Conservation (phyloP, 2,329 filamentous ascomycete genomes). For the Calonectria pteridis region DNA sequence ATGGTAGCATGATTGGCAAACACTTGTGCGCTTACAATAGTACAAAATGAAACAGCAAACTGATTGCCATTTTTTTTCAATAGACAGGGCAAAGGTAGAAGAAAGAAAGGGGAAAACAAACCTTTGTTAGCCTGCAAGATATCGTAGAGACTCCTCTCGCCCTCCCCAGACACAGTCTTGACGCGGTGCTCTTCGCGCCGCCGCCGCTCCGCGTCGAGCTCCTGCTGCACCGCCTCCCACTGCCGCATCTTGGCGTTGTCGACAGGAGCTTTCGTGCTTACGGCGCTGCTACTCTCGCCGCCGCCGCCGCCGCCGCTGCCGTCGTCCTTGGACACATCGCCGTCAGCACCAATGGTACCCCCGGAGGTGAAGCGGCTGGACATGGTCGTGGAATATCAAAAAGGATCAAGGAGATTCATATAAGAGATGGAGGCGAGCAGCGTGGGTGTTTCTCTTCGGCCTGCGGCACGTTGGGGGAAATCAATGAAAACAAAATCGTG, state of each 20-base stretch:
- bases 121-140: constrained; percentile 86
- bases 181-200: constrained; percentile 65
- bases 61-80: neutral
- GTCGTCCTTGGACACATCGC: constrained; percentile 40
- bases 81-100: neutral
- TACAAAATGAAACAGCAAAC: neutral
- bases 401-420: neutral
- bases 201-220: constrained; percentile 72
- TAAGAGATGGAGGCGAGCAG: neutral
- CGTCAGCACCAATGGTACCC: constrained; percentile 59
- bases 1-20: neutral
- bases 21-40: neutral
- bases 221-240: constrained; percentile 74
- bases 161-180: constrained; percentile 56
- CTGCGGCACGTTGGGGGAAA: neutral
- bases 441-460: neutral
- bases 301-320: constrained; percentile 8
- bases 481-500: neutral
- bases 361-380: constrained; percentile 68
- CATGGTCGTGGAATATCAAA: constrained; percentile 51
- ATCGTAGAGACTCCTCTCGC: constrained; percentile 76
- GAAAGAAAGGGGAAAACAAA: constrained; percentile 46
- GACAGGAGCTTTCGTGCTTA: constrained; percentile 32
- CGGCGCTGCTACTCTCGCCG: neutral
- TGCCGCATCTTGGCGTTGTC: constrained; percentile 53